Evolutionary conservation across 495 filamentous ascomycete species (phyloP), one percentile per base, ranked within the genome.

Genomic region (Immersiella caudata): DNA sequence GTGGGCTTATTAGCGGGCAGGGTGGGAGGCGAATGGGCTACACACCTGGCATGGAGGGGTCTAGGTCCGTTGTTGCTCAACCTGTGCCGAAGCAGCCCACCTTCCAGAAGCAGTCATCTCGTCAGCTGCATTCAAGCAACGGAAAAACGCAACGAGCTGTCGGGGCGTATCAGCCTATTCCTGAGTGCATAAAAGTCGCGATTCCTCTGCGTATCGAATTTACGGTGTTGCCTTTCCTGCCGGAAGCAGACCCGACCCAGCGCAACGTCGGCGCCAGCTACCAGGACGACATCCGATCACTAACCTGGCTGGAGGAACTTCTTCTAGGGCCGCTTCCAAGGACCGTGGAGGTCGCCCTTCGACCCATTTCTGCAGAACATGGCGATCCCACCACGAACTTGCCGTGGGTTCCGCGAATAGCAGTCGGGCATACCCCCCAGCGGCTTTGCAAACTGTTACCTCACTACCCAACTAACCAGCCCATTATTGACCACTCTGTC

Each of bases 1-100:
- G 64, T 49, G 36, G 33, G 27, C 21, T 58, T 24, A 16, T 58
- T 24, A 16, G 55, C 24, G 14, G 26, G 18, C 25, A 52, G 20
- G 52, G 52, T 6, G 52, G 49, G 52, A 56, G 52, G 52, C 52
- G 25, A 55, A 2, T 55, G 52, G 52, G 9, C 7, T 11, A 2
- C 7, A n/a, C 21, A 12, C 40, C 40, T 46, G 52, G n/a, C 5
- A 27, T 49, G 35, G 60, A 62, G 56, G 56, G 56, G 56, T 33
- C 56, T 59, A 46, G 56, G 56, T 26, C 56, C 26, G 52, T 25
- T n/a, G 2, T 6, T 2, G 8, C 33, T 26, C 22, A 59, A 59
- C 26, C 56, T 59, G 56, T 33, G 56, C 56, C 56, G 56, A 59
- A 59, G 25, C 26, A n/a, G 56, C 26, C 26, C 56, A 59, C 56